Evolutionary conservation across 129 eudicot species (phyloP), one percentile per base, ranked within the genome.

Genomic region (Helichrysum umbraculigerum): DNA sequence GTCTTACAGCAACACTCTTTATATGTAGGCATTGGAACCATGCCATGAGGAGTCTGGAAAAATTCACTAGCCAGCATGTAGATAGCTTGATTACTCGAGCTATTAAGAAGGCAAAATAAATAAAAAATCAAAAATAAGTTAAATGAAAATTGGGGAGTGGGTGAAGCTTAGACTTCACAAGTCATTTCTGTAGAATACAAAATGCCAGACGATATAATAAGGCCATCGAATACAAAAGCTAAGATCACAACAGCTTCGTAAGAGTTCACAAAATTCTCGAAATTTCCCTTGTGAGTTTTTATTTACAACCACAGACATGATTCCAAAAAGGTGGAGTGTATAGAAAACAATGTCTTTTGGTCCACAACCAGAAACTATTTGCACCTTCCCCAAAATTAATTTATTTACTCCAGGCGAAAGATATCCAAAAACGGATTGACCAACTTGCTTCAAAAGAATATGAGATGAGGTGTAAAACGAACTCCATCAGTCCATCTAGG

Each of bases 191-290:
- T 2, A 39, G 47, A 39, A 39, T 39, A 39, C 12, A 39, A 25
- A 25, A 39, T 39, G 47, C 12, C 75, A 71, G 60, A 28, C 12
- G 14, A 6, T 15, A 25, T 20, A 8, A 58, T 6, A 58, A 58
- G 29, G 33, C 19, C 11, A 20, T 56, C 80, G 8, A 39, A 39
- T 39, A 39, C 47, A 39, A 33, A 76, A 6, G 69, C 77, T 37
- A 59, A 22, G 34, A 73, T 73, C 62, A 16, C 66, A 37, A 69
- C 5, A 12, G 47, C 60, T 25, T 70, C 1, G 14, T 30, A 20
- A 51, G 39, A 76, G 3, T 57, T 76, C 79, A 64, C 16, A 65
- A 64, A 63, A 64, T 65, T 66, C 52, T 32, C 25, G 34, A 51
- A 15, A 65, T 76, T 65, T 22, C 29, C 9, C 52, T 33, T 65